Conservation (phyloP, 225 moss, liverwort and hornwort genomes). For the Marchantia paleacea region DNA sequence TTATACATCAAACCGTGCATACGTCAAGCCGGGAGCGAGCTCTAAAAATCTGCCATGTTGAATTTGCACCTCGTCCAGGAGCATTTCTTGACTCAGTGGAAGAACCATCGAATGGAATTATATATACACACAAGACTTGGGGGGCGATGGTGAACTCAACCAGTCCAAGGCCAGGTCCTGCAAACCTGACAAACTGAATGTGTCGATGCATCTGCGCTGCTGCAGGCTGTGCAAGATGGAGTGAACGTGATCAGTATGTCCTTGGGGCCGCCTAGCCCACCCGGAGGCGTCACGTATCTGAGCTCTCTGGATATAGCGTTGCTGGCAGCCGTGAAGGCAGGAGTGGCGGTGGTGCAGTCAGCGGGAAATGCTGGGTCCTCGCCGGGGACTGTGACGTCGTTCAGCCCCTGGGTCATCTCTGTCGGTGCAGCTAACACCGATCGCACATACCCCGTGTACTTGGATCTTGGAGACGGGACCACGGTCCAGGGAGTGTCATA, state of each 20-base stretch:
- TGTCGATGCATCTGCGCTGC: background rate
- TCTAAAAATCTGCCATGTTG: too few relatives aligned
- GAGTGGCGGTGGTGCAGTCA: slow-evolving; percentile 24
- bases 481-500: slow-evolving; percentile 14
- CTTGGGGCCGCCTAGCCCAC: slow-evolving; percentile 20
- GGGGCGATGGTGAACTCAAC: too few relatives aligned
- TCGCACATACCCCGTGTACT: slow-evolving; percentile 20
- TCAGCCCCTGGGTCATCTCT: slow-evolving; percentile 30
- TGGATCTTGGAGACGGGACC: slow-evolving; percentile 6
- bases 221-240: slow-evolving; percentile 27
- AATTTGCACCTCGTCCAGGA: too few relatives aligned
- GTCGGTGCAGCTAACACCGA: slow-evolving; percentile 26
- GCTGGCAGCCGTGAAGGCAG: slow-evolving; percentile 26
- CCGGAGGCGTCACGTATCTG: slow-evolving; percentile 9
- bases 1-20: too few relatives aligned
- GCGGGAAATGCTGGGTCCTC: slow-evolving; percentile 18
- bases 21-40: too few relatives aligned
- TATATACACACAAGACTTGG: too few relatives aligned
- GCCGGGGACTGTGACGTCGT: slow-evolving; percentile 14
- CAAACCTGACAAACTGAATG: background rate
- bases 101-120: too few relatives aligned
- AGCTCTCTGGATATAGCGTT: slow-evolving; percentile 23
- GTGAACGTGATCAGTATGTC: slow-evolving; percentile 30
- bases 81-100: too few relatives aligned
- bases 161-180: too few relatives aligned